phyloP scores from a whole-genome alignment of 2,329 filamentous ascomycete species.

The Rhexocercosporidium sp. region DNA sequence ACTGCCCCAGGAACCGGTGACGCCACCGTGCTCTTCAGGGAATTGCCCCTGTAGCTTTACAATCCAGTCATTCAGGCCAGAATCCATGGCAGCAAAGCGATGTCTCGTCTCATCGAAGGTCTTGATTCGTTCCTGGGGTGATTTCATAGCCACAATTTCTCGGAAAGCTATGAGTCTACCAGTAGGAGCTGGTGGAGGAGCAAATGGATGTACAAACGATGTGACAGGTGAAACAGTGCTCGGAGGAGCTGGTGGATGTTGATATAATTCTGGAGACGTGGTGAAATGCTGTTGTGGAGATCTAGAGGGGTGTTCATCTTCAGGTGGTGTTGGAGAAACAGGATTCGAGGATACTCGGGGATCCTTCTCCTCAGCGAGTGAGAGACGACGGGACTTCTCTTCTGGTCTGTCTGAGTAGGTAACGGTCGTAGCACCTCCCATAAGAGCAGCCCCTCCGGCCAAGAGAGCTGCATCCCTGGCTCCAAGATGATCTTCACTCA shows the following conservation, averaged over 20 bases:
- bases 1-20: constrained; percentile 30
- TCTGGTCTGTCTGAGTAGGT: constrained; percentile 14
- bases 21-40: constrained; percentile 57
- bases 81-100: constrained; percentile 74
- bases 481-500: constrained; percentile 18
- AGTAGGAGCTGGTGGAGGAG: constrained; percentile 6
- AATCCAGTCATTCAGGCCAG: constrained; percentile 71
- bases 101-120: constrained; percentile 75
- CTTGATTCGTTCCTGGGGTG: constrained; percentile 69
- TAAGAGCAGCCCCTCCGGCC: constrained; percentile 22
- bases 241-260: constrained; percentile 17
- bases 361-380: constrained; percentile 53
- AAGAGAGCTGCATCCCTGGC: constrained; percentile 27
- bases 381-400: constrained; percentile 40
- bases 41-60: constrained; percentile 50
- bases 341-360: constrained; percentile 45
- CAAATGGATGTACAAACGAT: constrained; percentile 21
- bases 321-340: constrained; percentile 45
- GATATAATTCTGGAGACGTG: constrained; percentile 16
- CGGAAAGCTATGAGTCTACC: constrained; percentile 56
- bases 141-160: constrained; percentile 76
- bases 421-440: constrained; percentile 21
- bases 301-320: constrained; percentile 47
- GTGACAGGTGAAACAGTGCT: constrained; percentile 26
- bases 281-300: constrained; percentile 32